Base-by-base conservation (phyloP, 2,329 filamentous ascomycete species). In the Hymenoscyphus fraxineus region DNA sequence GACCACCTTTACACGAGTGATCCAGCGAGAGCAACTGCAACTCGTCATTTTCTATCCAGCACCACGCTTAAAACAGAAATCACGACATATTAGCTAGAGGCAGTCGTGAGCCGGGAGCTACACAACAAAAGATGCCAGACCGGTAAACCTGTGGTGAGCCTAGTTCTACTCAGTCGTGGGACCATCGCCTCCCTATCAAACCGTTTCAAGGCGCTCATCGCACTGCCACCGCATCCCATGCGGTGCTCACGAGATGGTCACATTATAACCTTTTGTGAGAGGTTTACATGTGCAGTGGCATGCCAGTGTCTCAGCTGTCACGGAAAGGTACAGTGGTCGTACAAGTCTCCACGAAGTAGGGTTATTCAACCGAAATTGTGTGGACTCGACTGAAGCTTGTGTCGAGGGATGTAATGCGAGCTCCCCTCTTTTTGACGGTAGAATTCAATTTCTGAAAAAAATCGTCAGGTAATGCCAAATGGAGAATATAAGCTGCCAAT, bases 181-280 rank as follows among this genome's bases (percentile, higher is more conserved):
- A 63, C 61, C 16, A 10, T n/a, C 9, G 51, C 27, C 55, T 38
- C 38, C 38, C 61, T 63, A 59, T 58, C 54, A 62, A 63, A 51
- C 60, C 19, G 56, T 51, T 63, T 59, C 57, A 31, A 41, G n/a
- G 16, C 19, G 15, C 22, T 51, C 31, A 19, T 31, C 31, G 27
- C 41, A 54, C 56, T 63, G 61, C 57, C 61, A 63, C 61, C 51
- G 22, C 61, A 55, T 54, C 2, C 61, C 61, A 63, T 63, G 61
- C 61, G 41, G 61, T 63, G 41, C 61, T 63, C 61, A 63, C 61
- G 61, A 63, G 61, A 63, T 27, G 56, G 44, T 63, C 56, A 63
- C 61, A 63, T 54, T 63, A 40, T 10, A 22, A 40, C 15, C 22
- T 27, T 59, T 47, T 51, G 41, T 59, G 61, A 22, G 40, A 58